Conservation (phyloP, 2,329 filamentous ascomycete genomes). For the Rutstroemia sp. region DNA sequence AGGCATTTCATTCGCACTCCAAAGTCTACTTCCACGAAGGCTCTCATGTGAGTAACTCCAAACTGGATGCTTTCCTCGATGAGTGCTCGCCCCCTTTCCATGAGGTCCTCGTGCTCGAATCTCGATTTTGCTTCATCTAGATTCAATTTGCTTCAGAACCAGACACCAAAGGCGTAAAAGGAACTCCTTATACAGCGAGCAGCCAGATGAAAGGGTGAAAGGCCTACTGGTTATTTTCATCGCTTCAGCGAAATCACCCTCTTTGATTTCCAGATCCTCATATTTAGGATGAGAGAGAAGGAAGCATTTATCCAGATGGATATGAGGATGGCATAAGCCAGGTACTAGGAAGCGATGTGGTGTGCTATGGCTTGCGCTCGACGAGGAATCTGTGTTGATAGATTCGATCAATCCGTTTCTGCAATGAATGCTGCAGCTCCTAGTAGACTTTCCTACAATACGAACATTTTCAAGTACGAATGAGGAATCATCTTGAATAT, state of each 20-base stretch:
- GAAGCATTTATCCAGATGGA: slow-evolving; percentile 64
- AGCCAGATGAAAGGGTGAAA: neutral
- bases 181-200: neutral
- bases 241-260: slow-evolving; percentile 60
- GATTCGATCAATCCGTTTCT: slow-evolving; percentile 21
- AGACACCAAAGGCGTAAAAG: neutral
- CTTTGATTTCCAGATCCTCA: slow-evolving; percentile 49
- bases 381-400: neutral
- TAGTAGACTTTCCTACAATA: slow-evolving; percentile 24
- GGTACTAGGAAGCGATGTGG: slow-evolving; percentile 37
- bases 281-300: slow-evolving; percentile 52
- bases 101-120: slow-evolving; percentile 56
- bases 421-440: slow-evolving; percentile 29
- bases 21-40: slow-evolving; percentile 64
- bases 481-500: too few relatives aligned
- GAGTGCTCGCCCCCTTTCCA: slow-evolving; percentile 55
- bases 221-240: slow-evolving; percentile 43
- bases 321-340: slow-evolving; percentile 62
- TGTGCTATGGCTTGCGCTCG: too few relatives aligned
- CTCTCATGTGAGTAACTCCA: slow-evolving; percentile 62
- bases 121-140: slow-evolving; percentile 48
- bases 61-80: slow-evolving; percentile 56
- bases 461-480: slow-evolving; percentile 21
- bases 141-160: neutral
- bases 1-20: slow-evolving; percentile 51